These are phyloP conservation scores for Chlamydomonas incerta DNA, from an alignment of 139 green algal species.

Conservation along the genomic window DNA sequence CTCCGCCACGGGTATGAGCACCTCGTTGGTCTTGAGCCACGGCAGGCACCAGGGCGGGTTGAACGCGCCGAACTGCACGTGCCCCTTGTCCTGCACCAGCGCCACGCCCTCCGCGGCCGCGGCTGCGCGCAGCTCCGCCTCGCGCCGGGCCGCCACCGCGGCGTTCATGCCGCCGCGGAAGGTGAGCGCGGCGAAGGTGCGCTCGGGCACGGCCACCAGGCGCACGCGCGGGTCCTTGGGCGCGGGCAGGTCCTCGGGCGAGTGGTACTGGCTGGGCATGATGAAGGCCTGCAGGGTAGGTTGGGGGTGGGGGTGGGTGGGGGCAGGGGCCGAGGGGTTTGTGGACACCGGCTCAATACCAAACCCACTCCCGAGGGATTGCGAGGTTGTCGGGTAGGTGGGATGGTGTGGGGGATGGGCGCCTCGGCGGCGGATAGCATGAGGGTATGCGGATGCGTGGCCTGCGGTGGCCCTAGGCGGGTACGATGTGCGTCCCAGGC, in stretches of 20 bases:
- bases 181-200: slow-evolving; percentile 16
- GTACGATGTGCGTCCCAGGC: too few species aligned
- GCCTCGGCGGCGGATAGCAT: too few species aligned
- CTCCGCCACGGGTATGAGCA: slow-evolving; percentile 43
- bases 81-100: neutral
- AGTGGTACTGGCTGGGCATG: slow-evolving; percentile 34
- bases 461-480: too few species aligned
- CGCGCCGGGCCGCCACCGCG: neutral
- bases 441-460: too few species aligned
- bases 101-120: neutral
- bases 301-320: too few species aligned
- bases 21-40: slow-evolving; percentile 24
- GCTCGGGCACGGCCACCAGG: slow-evolving; percentile 26
- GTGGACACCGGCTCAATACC: too few species aligned
- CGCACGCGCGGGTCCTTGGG: slow-evolving; percentile 22
- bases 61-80: slow-evolving; percentile 21
- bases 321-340: too few species aligned
- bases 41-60: slow-evolving; percentile 47
- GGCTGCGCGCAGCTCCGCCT: slow-evolving; percentile 15
- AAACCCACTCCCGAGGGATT: too few species aligned
- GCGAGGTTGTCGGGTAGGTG: too few species aligned
- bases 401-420: too few species aligned
- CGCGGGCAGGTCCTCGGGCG: neutral
- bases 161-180: slow-evolving; percentile 2
- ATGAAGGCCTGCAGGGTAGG: neutral